A percentile compares a stretch with the other conserved stretches of the same genome.
phyloP scores from a whole-genome alignment of 2,329 filamentous ascomycete genomes.

The Diaporthe citri region DNA sequence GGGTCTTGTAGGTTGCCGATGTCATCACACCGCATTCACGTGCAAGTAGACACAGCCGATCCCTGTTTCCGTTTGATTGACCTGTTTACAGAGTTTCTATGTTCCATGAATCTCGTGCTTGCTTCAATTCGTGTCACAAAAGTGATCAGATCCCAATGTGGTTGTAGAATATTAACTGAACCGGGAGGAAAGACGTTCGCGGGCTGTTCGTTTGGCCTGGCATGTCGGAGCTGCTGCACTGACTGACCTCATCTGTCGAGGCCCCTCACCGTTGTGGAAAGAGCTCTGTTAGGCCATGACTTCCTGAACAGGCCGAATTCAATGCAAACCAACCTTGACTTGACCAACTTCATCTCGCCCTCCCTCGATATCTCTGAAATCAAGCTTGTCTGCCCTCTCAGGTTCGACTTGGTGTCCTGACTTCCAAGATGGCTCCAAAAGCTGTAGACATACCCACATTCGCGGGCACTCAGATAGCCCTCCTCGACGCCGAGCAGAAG shows the following conservation, averaged over 20 bases:
- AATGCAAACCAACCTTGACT: neutral
- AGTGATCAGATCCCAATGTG: neutral
- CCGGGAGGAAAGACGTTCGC: neutral
- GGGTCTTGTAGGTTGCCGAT: neutral
- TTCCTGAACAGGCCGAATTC: neutral
- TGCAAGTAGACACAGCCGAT: neutral
- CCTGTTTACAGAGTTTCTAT: neutral
- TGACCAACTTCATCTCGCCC: neutral
- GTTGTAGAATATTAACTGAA: neutral
- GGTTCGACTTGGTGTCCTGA: neutral
- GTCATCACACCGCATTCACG: slow-evolving; percentile 1
- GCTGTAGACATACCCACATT: slow-evolving; percentile 74
- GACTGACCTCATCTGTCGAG: slow-evolving; percentile 7
- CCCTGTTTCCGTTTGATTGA: neutral
- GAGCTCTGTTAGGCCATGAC: neutral
- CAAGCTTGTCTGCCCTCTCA: neutral
- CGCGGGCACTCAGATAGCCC: slow-evolving; percentile 76
- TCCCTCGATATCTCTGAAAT: neutral
- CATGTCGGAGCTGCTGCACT: neutral
- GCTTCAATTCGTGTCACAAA: neutral
- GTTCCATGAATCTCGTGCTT: neutral
- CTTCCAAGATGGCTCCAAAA: slow-evolving; percentile 49
- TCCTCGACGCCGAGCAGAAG: slow-evolving; percentile 78
- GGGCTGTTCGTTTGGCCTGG: neutral
- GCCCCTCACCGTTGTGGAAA: neutral